Base-by-base conservation (phyloP, 2,329 filamentous ascomycete genomes). In the Verticillium albo-atrum region DNA sequence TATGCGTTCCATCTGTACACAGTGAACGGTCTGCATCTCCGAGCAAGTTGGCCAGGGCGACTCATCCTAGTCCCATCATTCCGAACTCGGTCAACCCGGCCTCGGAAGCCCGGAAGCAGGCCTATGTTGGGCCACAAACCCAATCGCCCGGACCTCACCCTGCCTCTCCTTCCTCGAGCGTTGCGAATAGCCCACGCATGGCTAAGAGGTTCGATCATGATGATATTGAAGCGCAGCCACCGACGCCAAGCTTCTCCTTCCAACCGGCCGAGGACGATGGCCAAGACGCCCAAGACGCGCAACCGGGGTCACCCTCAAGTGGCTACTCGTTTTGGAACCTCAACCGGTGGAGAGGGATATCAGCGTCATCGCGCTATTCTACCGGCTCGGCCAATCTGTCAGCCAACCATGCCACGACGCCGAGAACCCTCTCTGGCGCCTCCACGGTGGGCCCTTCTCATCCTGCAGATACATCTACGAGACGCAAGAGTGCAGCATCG, bases 21-120 rank as follows among this genome's bases (percentile, higher is more conserved):
- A 82, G 75, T 59, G 81, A 84, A 62, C 77, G 84, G 12, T 87
- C 84, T 3, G 66, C 82, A 3, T 87, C 84, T 3, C 85, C 85
- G 0, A 77, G 66, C 54, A 85, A 83, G 61, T 28, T 35, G 20
- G 42, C n/a, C 9, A 50, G 20, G 20, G 20, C 20, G 7, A 50
- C 42, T 3, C 42, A 50, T 9, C n/a, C 42, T 10, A 50, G 42
- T 17, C 28, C 62, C 23, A 60, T 75, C 23, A 74, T 73, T 58
- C 64, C 68, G 1, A 76, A 72, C 20, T 69, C 69, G 1, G 71
- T 70, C 2, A 81, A 75, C 28, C 64, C 78, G 6, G 75, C 78
- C 0, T 77, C 78, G 10, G 81, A 81, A 51, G 76, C 79, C 2
- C 73, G 80, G 35, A 79, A 70, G 59, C 75, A 76, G 58, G 77